Evolutionary conservation across 192 early-diverging fungal genomes (phyloP).

Genomic region (Irineochytrium annulatum): DNA sequence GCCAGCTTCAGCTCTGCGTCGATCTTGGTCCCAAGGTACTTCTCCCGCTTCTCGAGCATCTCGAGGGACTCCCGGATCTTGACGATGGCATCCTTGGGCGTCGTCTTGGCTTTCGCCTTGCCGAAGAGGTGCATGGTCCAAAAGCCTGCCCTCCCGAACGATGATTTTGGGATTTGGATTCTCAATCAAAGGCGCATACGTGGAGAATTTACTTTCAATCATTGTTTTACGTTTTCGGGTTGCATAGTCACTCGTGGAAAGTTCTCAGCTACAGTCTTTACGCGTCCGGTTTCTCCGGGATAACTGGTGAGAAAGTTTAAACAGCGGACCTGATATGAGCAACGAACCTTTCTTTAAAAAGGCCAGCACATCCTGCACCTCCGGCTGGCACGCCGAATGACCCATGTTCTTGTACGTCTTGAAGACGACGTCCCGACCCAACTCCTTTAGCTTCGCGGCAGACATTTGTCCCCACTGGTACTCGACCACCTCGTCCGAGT

Average conservation of each 20-base stretch:
- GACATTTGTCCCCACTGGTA: conserved; percentile 71
- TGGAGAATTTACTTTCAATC: too few relatives aligned
- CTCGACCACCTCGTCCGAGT: conserved; percentile 65
- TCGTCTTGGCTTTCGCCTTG: conserved; percentile 41
- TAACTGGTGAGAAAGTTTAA: too few relatives aligned
- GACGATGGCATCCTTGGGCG: conserved; percentile 93
- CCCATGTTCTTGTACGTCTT: conserved; percentile 77
- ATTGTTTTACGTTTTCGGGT: too few relatives aligned
- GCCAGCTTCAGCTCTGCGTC: conserved; percentile 83
- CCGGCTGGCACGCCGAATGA: conserved; percentile 65
- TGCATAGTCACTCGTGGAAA: too few relatives aligned
- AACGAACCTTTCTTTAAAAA: conserved; percentile 50
- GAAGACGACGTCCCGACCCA: conserved; percentile 65
- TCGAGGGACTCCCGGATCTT: conserved; percentile 82
- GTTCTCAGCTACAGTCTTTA: too few relatives aligned
- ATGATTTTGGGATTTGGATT: too few relatives aligned
- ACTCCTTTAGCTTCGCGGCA: conserved; percentile 53
- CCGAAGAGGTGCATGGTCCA: conserved; percentile 48
- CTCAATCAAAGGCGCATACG: too few relatives aligned
- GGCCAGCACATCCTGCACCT: conserved; percentile 62
- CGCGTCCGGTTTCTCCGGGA: too few relatives aligned
- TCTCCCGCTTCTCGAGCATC: conserved; percentile 94
- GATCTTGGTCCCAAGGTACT: conserved; percentile 79
- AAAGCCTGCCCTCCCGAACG: too few relatives aligned
- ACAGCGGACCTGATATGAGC: too few relatives aligned